Evolutionary conservation across 1,284 basidiomycete species (phyloP).

Genomic region (Leucoagaricus sp.): DNA sequence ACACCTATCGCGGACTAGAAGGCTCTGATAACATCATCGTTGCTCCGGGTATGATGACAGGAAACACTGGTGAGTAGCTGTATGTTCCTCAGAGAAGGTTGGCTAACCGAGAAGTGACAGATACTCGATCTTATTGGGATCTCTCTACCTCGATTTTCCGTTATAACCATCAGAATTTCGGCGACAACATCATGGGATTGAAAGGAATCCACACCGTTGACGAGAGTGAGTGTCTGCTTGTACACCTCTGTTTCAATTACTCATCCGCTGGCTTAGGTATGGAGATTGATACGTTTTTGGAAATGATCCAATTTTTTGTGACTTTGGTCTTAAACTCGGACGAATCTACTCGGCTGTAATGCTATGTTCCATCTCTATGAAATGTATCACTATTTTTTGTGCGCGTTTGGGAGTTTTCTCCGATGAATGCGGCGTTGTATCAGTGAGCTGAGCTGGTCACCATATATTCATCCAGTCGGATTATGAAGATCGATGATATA

Average conservation of each 20-base stretch:
- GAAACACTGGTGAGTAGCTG: constrained; percentile 31
- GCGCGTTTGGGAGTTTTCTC: background rate
- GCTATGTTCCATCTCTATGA: background rate
- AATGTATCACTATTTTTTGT: too few species aligned
- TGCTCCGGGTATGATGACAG: constrained; percentile 33
- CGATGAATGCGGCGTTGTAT: background rate
- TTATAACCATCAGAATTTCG: constrained; percentile 38
- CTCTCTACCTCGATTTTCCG: constrained; percentile 34
- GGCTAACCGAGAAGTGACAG: constrained; percentile 16
- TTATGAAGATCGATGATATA: background rate
- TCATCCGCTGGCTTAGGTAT: constrained; percentile 26
- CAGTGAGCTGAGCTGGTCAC: background rate
- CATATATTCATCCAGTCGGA: background rate
- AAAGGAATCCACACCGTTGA: constrained; percentile 68
- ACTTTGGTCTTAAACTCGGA: constrained; percentile 51
- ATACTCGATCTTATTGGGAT: constrained; percentile 35
- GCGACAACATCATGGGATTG: constrained; percentile 27
- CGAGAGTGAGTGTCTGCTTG: constrained; percentile 41
- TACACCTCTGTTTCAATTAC: background rate
- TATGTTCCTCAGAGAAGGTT: background rate
- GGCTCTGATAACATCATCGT: constrained; percentile 24
- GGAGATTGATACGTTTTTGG: constrained; percentile 39
- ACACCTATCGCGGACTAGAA: constrained; percentile 30
- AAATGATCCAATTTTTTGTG: constrained; percentile 49
- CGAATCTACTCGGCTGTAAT: constrained; percentile 27